Evolutionary conservation across 495 filamentous ascomycete genomes (phyloP).

Genomic region (Penicillium robsamsonii): DNA sequence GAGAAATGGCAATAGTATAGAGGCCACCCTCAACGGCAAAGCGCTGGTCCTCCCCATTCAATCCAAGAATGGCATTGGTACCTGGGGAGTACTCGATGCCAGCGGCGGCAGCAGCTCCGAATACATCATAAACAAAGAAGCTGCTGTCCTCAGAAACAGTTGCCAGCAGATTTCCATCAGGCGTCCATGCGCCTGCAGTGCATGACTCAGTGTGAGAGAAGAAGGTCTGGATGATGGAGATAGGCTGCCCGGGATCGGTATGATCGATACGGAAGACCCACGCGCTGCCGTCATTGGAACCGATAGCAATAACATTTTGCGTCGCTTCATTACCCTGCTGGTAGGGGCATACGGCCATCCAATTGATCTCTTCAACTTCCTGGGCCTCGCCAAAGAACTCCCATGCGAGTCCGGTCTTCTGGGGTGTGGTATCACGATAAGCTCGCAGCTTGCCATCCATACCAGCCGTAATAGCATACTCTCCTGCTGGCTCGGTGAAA

Average conservation of each 20-base stretch:
- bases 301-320: slow-evolving; percentile 83
- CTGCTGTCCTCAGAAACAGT: slow-evolving; percentile 87
- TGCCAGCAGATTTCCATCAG: slow-evolving; percentile 83
- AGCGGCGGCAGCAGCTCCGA: slow-evolving; percentile 74
- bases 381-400: slow-evolving; percentile 65
- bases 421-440: slow-evolving; percentile 45
- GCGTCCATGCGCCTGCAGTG: slow-evolving; percentile 88
- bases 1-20: slow-evolving; percentile 79
- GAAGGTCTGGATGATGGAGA: slow-evolving; percentile 84
- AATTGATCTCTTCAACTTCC: slow-evolving; percentile 95
- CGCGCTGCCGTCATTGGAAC: slow-evolving; percentile 87
- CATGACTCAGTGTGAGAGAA: slow-evolving; percentile 85
- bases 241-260: slow-evolving; percentile 54
- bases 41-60: slow-evolving; percentile 81
- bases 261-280: slow-evolving; percentile 89
- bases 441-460: slow-evolving; percentile 73
- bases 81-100: slow-evolving; percentile 66
- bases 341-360: slow-evolving; percentile 75
- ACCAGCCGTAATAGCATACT: slow-evolving; percentile 81
- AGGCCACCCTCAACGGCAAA: slow-evolving; percentile 90
- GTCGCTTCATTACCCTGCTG: slow-evolving; percentile 53
- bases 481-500: slow-evolving; percentile 79
- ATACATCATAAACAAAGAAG: slow-evolving; percentile 91
- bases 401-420: slow-evolving; percentile 50
- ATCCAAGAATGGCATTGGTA: slow-evolving; percentile 69